Conservation (phyloP, 2,329 filamentous ascomycete genomes). For the Diaporthe sp. region DNA sequence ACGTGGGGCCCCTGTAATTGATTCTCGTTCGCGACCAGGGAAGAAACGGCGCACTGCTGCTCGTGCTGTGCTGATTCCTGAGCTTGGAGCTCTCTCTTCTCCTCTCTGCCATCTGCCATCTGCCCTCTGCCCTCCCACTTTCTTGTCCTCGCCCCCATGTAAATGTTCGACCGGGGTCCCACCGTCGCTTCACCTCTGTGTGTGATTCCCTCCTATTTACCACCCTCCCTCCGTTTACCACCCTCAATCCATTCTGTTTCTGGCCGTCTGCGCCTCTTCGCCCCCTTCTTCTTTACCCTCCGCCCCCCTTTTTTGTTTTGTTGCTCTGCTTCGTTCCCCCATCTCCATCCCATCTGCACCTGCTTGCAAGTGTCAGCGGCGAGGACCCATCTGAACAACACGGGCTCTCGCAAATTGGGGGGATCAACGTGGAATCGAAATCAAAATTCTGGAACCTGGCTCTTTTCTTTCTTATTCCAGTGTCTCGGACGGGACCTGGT, state of each 20-base stretch:
- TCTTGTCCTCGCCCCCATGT: background rate
- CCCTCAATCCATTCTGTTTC: slow-evolving; percentile 16
- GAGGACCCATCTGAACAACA: slow-evolving; percentile 21
- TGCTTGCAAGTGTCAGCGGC: slow-evolving; percentile 36
- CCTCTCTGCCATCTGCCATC: no score
- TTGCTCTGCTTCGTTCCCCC: slow-evolving; percentile 6
- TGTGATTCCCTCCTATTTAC: slow-evolving; percentile 37
- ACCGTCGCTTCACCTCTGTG: slow-evolving; percentile 1
- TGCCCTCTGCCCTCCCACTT: background rate
- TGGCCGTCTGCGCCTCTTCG: background rate
- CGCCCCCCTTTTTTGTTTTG: slow-evolving; percentile 17
- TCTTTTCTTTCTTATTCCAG: slow-evolving; percentile 30
- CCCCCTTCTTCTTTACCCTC: slow-evolving; percentile 30
- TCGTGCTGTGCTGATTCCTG: slow-evolving; percentile 5
- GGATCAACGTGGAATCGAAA: slow-evolving; percentile 35
- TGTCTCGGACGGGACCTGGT: slow-evolving; percentile 26
- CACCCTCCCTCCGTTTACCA: slow-evolving; percentile 36
- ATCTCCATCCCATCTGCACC: slow-evolving; percentile 32
- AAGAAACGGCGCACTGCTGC: slow-evolving; percentile 13
- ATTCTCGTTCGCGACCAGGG: slow-evolving; percentile 7
- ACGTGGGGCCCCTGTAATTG: slow-evolving; percentile 29
- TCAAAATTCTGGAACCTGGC: slow-evolving; percentile 31
- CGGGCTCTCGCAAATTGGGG: slow-evolving; percentile 34
- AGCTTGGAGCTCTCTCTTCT: slow-evolving; percentile 11
- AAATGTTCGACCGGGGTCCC: slow-evolving; percentile 12